Percentiles rank a stretch among this genome's conserved stretches.
Conservation (phyloP, 805 yeast genomes). For the Ogataea pini region DNA sequence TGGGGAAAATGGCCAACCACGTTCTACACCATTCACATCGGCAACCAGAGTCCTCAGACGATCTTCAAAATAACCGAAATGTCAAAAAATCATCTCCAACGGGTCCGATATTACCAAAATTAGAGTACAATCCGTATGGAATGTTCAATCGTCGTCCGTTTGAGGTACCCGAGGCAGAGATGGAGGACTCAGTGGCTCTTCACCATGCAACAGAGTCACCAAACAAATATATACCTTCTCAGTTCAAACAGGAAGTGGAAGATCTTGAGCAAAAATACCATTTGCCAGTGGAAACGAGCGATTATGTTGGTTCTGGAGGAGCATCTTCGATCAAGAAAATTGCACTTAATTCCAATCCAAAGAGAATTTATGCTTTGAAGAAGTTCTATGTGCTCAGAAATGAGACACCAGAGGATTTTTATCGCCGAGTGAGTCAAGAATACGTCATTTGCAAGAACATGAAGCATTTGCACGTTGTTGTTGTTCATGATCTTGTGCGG, state of each 20-base stretch:
- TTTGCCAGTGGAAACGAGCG: constrained; percentile 39
- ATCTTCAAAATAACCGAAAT: too few relatives aligned
- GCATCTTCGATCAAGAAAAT: constrained; percentile 63
- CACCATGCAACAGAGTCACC: constrained; percentile 67
- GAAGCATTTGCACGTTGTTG: constrained; percentile 58
- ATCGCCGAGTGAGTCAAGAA: constrained; percentile 63
- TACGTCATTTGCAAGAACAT: constrained; percentile 58
- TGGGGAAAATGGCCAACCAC: constrained; percentile 5
- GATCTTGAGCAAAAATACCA: constrained; percentile 58
- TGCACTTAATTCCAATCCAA: constrained; percentile 34
- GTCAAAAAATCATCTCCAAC: too few relatives aligned
- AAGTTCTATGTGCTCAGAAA: constrained; percentile 57
- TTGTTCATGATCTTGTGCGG: constrained; percentile 54
- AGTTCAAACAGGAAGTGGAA: constrained; percentile 47
- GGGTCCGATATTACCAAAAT: constrained; percentile 17
- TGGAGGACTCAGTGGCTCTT: constrained; percentile 27
- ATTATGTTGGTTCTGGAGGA: constrained; percentile 66
- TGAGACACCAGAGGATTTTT: constrained; percentile 64
- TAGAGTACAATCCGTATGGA: constrained; percentile 67
- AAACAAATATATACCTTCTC: constrained; percentile 59
- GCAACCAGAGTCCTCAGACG: not conserved
- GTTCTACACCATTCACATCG: not conserved
- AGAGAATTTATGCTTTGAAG: constrained; percentile 61
- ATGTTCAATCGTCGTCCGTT: constrained; percentile 33
- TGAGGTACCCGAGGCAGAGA: not conserved